Percentiles rank a stretch among this genome's conserved stretches.
Evolutionary conservation across 257 asterid species (phyloP).

Genomic region (Petunia axillaris): DNA sequence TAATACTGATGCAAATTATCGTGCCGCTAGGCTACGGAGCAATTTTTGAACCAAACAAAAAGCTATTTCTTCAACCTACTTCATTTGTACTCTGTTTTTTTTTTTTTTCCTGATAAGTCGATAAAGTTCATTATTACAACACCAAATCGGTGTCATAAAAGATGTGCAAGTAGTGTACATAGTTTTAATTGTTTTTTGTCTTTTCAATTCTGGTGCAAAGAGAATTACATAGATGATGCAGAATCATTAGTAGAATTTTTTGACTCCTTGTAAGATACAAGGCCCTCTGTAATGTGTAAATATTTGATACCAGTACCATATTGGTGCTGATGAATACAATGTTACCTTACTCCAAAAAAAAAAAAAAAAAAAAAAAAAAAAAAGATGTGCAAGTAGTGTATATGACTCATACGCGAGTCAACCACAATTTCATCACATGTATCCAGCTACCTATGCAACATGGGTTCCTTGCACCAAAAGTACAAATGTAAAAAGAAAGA

Average conservation of each 20-base stretch:
- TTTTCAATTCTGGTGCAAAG: no score
- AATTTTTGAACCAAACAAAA: conserved; percentile 14
- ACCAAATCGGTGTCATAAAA: conserved; percentile 13
- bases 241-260: no score
- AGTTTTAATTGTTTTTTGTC: no score
- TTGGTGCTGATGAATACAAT: no score
- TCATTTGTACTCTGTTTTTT: neutral
- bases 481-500: conserved; percentile 10
- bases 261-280: no score
- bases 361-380: no score
- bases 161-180: conserved; percentile 1
- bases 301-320: no score
- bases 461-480: neutral
- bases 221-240: no score
- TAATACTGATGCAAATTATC: neutral
- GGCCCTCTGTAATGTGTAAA: no score
- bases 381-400: conserved; percentile 8
- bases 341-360: no score
- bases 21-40: neutral
- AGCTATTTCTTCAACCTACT: conserved; percentile 12
- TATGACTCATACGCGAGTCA: neutral
- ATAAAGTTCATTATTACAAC: neutral
- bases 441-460: neutral
- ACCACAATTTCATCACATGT: neutral
- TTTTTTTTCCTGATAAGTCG: neutral